A percentile compares a stretch with the other conserved stretches of the same genome.
phyloP scores from a whole-genome alignment of 306 rosid genomes.

The Pachyrhizus erosus region DNA sequence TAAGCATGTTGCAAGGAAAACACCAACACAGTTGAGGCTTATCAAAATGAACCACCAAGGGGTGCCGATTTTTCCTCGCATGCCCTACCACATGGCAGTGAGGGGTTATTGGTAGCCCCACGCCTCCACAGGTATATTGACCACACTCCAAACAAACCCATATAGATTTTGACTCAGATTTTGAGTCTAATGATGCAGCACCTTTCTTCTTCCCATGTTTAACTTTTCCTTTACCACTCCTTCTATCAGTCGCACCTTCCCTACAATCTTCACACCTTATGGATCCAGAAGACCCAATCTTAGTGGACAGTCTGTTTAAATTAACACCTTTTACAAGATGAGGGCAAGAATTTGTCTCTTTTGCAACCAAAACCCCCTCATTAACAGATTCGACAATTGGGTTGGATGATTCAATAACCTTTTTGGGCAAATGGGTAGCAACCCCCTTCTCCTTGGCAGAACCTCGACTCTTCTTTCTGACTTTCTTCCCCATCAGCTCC shows the following conservation, averaged over 20 bases:
- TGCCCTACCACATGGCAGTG: constrained; percentile 72
- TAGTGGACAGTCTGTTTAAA: constrained; percentile 59
- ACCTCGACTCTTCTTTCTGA: constrained; percentile 70
- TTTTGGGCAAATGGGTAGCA: constrained; percentile 46
- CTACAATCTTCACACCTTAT: constrained; percentile 78
- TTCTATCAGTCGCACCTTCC: constrained; percentile 66
- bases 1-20: constrained; percentile 68
- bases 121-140: constrained; percentile 80
- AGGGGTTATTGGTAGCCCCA: constrained; percentile 76
- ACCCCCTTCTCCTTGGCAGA: constrained; percentile 63
- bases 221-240: constrained; percentile 67
- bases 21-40: constrained; percentile 92
- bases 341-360: constrained; percentile 66
- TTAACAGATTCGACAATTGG: constrained; percentile 49
- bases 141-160: constrained; percentile 97
- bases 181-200: constrained; percentile 57
- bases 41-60: constrained; percentile 64
- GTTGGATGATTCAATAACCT: constrained; percentile 42
- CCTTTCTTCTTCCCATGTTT: constrained; percentile 82
- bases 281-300: constrained; percentile 57
- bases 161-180: constrained; percentile 68
- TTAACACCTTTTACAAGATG: constrained; percentile 79
- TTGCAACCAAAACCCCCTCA: constrained; percentile 53
- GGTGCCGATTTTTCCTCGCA: constrained; percentile 72
- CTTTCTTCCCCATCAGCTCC: constrained; percentile 87